A percentile compares a stretch with the other conserved stretches of the same genome.
Conservation (phyloP, 164 flowering plant species). For the Piper longum region DNA sequence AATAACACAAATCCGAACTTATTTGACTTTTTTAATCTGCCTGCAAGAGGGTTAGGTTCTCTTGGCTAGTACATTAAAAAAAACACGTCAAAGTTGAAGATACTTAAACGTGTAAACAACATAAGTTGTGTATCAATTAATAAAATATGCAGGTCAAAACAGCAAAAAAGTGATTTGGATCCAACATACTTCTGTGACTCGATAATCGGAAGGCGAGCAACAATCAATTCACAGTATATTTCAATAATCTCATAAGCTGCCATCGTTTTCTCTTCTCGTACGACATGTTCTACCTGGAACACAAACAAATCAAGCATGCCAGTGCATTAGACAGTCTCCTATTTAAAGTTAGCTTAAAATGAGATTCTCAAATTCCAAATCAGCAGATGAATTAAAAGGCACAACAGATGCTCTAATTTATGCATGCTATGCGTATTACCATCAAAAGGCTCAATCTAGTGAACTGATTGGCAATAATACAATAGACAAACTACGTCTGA, state of each 20-base stretch:
- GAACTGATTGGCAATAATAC: too few species aligned
- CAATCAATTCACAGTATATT: conserved; percentile 79
- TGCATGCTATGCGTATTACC: too few species aligned
- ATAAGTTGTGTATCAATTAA: neutral
- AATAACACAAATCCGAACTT: too few species aligned
- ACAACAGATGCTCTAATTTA: too few species aligned
- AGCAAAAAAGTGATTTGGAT: neutral
- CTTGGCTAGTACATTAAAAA: too few species aligned
- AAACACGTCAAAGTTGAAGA: too few species aligned
- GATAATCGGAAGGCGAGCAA: conserved; percentile 76
- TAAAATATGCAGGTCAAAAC: neutral
- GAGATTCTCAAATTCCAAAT: too few species aligned
- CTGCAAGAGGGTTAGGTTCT: too few species aligned
- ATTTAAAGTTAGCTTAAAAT: neutral
- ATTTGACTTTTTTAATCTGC: too few species aligned
- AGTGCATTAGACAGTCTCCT: neutral
- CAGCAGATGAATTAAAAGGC: too few species aligned
- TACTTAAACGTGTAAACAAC: neutral
- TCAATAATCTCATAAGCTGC: conserved; percentile 83
- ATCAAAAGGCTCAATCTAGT: too few species aligned
- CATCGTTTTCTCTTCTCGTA: conserved; percentile 82
- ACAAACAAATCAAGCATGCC: neutral
- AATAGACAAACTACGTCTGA: too few species aligned
- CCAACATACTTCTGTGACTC: conserved; percentile 89
- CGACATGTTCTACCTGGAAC: conserved; percentile 83